Evolutionary conservation across 441 rosid genomes (phyloP), one percentile per base, ranked within the genome.

Genomic region (Euphorbia celastroides): DNA sequence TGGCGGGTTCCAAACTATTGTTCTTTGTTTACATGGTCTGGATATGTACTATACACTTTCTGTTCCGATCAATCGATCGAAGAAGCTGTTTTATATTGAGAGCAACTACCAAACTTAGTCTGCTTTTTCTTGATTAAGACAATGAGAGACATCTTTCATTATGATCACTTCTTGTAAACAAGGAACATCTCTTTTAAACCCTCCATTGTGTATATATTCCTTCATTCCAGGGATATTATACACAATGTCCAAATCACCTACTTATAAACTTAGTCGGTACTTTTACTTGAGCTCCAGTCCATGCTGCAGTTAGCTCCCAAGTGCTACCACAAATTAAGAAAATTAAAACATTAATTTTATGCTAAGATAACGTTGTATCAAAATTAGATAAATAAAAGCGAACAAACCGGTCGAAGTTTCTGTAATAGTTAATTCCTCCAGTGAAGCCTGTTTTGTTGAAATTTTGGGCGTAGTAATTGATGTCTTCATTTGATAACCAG

Each of bases 401-500:
- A 48, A 62, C 84, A 73, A 71, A 86, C 88, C 79, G 65, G 72
- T 82, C 77, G 66, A 80, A 19, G 69, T 84, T 83, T 55, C 88
- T 76, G 74, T 86, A 86, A 74, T 83, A 86, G 80, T 83, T 86
- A 46, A 84, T 69, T 13, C 84, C 80, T 19, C 87, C 84, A 1
- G 81, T 78, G 79, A 84, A 84, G 34, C 88, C 84, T 5, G 64
- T 75, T 57, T 75, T 72, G 23, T 75, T 69, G 31, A 78, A 84
- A 65, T 74, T 75, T 28, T 69, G 55, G 63, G 70, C 72, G 17
- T 72, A 84, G 74, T 68, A 81, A 26, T 64, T 66, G 20, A 86
- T 70, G 64, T 84, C 89, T 54, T 86, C 81, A 75, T 83, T 73
- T 7, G 86, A 38, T 2, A 84, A 76, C 89, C 92, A 84, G 19